Evolutionary conservation across 257 asterid genomes (phyloP).

Genomic region (Capsicum pubescens): DNA sequence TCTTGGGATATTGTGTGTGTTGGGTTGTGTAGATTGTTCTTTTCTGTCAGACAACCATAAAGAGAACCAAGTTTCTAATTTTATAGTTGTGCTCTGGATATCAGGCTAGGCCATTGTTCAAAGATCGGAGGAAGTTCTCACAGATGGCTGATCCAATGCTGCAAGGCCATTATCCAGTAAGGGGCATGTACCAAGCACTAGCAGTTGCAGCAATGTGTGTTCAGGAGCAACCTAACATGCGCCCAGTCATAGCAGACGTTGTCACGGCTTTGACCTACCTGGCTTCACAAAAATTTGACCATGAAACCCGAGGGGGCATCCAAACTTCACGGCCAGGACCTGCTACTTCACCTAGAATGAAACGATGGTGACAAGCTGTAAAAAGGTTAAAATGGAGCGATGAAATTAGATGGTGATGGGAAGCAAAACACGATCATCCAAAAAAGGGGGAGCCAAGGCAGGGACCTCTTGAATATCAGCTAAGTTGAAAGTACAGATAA

Average conservation of each 20-base stretch:
- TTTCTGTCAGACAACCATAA: not conserved
- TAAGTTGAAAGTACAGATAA: constrained; percentile 24
- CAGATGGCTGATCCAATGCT: constrained; percentile 84
- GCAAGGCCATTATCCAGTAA: constrained; percentile 75
- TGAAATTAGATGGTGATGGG: not conserved
- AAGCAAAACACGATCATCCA: not conserved
- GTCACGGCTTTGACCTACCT: constrained; percentile 88
- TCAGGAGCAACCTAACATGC: constrained; percentile 78
- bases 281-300: constrained; percentile 65
- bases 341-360: constrained; percentile 61
- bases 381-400: constrained; percentile 25
- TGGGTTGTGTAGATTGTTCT: not conserved
- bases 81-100: constrained; percentile 5
- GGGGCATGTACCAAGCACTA: constrained; percentile 85
- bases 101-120: constrained; percentile 90
- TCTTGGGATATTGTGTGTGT: not conserved
- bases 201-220: constrained; percentile 93
- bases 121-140: constrained; percentile 72
- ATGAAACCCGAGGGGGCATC: constrained; percentile 40
- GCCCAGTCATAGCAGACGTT: constrained; percentile 84
- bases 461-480: constrained; percentile 11
- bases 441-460: constrained; percentile 30
- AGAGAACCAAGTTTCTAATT: constrained; percentile 15
- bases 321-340: constrained; percentile 55
- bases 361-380: constrained; percentile 48